Base-by-base conservation (phyloP, 768 basidiomycete species). In the Suillus ampliporus region DNA sequence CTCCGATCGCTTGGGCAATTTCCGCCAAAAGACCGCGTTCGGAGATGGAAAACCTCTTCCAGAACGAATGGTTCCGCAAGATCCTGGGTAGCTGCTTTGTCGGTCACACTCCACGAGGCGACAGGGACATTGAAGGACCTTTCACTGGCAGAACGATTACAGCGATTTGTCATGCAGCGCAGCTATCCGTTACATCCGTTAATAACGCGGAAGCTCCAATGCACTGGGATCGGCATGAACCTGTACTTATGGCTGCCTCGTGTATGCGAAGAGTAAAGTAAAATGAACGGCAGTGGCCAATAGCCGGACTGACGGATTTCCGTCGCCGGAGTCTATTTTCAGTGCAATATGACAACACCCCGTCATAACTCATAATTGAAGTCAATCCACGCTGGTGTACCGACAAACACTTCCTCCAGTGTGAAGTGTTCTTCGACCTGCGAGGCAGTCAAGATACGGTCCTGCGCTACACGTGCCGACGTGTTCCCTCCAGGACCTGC, bases 301-400 rank as follows among this genome's bases (percentile, higher is more conserved):
- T n/a, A 48, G 17, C 15, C 9, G 14, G 37, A 10, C 10, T 13
- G 31, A 51, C 5, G 31, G 11, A 31, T 34, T 40, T 28, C 54
- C 17, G 17, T 26, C 23, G 11, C 11, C 26, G 26, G 38, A 26
- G 11, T 40, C 35, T 40, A n/a, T 37, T 54, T 26, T n/a, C 3
- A 19, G 37, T 23, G 38, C 14, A 28, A 40, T 40, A 56, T 0
- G 31, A 51, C 19, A 51, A 51, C 10, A 19, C n/a, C 28, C 21
- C 10, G 13, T 76, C 67, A 83, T 61, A 74, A 73, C 21, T 70
- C 44, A 65, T 88, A 88, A 0, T 57, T 69, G 65, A 72, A 81
- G 66, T 89, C 88, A 54, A 89, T 84, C 88, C 87, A 89, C 17
- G 63, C 48, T 0, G 86, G 85, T 31, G 53, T 74, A 56, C 76